phyloP scores from a whole-genome alignment of 768 basidiomycete genomes.

The Guyanaporus albipodus region DNA sequence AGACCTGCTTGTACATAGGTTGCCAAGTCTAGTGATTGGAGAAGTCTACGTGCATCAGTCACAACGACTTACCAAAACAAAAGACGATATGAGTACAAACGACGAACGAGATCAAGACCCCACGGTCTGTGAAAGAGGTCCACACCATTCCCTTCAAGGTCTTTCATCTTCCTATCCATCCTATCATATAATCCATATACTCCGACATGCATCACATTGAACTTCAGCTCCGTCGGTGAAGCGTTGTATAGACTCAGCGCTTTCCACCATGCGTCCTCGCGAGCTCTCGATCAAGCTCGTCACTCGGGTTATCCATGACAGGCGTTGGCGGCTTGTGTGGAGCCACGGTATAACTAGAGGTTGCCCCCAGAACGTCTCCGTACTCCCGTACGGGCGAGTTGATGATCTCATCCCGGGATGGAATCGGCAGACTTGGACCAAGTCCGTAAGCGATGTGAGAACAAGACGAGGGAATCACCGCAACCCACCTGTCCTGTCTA shows the following conservation, averaged over 20 bases:
- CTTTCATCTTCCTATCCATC: not conserved
- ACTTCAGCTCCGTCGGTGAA: not conserved
- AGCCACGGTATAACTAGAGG: constrained; percentile 60
- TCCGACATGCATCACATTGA: not conserved
- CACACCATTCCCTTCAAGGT: too few species aligned
- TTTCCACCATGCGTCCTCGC: constrained; percentile 58
- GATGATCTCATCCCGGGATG: constrained; percentile 75
- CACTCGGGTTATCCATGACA: constrained; percentile 80
- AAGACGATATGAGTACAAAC: too few species aligned
- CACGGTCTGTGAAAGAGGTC: too few species aligned
- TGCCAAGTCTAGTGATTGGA: too few species aligned
- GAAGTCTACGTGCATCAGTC: too few species aligned
- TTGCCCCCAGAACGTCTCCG: constrained; percentile 57
- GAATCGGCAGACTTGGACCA: constrained; percentile 73
- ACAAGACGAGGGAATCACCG: not conserved
- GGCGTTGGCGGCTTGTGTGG: constrained; percentile 54
- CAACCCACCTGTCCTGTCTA: constrained; percentile 67
- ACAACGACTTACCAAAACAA: too few species aligned
- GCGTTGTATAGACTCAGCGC: constrained; percentile 14
- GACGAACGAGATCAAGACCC: too few species aligned
- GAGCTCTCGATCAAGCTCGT: constrained; percentile 83
- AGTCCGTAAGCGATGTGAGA: not conserved
- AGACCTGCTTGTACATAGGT: too few species aligned
- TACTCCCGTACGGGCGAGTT: constrained; percentile 69
- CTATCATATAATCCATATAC: not conserved